Percentiles rank a stretch among this genome's conserved stretches.
Conservation (phyloP, 225 moss, liverwort and hornwort genomes). For the Physcomitrium patens region DNA sequence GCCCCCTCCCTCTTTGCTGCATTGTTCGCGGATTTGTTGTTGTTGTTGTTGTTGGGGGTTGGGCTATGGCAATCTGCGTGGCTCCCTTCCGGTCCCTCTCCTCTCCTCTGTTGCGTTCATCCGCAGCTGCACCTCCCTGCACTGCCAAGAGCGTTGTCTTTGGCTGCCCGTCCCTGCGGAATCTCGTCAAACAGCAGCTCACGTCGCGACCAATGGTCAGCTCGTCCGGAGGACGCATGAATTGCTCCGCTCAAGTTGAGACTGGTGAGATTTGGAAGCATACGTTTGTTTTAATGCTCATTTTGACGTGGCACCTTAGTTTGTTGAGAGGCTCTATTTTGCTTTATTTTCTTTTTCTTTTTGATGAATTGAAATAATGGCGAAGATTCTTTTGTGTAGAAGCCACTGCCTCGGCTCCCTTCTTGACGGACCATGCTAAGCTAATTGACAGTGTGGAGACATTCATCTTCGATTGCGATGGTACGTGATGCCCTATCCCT, state of each 20-base stretch:
- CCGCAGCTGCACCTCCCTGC: slow-evolving; percentile 11
- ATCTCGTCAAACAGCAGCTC: slow-evolving; percentile 25
- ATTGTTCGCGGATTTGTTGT: no score
- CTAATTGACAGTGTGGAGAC: slow-evolving; percentile 78
- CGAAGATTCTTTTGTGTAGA: slow-evolving; percentile 21
- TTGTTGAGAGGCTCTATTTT: background rate
- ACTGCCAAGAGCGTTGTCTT: slow-evolving; percentile 4
- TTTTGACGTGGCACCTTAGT: no score
- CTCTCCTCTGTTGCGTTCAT: slow-evolving; percentile 26
- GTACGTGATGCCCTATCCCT: slow-evolving; percentile 31
- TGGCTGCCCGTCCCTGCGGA: background rate
- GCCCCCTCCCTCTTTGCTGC: no score
- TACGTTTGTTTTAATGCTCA: no score
- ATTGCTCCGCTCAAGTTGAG: slow-evolving; percentile 2
- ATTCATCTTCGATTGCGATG: slow-evolving; percentile 91
- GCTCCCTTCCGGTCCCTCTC: slow-evolving; percentile 36
- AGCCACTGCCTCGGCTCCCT: slow-evolving; percentile 45
- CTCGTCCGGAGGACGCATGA: slow-evolving; percentile 17
- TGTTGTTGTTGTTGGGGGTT: no score
- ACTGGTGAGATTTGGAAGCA: slow-evolving; percentile 24
- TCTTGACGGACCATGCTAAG: slow-evolving; percentile 62
- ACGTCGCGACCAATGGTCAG: background rate
- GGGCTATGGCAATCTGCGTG: slow-evolving; percentile 42
- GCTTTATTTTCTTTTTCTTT: no score
- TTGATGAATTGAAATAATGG: background rate